Evolutionary conservation across 2,329 filamentous ascomycete species (phyloP), one percentile per base, ranked within the genome.

Genomic region (Ophiocordyceps australis): DNA sequence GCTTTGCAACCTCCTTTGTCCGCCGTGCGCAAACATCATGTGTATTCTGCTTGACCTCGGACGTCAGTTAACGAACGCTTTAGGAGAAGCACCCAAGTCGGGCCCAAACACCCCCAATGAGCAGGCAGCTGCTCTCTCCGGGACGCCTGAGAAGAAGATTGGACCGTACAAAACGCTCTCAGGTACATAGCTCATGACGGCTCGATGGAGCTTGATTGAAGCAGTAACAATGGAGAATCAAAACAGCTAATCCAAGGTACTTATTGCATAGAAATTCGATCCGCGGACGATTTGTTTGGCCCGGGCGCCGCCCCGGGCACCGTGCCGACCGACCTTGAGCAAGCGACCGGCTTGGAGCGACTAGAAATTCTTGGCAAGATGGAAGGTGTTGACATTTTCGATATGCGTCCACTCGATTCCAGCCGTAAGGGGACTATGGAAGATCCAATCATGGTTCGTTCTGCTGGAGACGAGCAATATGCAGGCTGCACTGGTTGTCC

Each of bases 331-430:
- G 89, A 98, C 57, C 57, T 92, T 50, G 83, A 95, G 55, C 89
- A 98, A 57, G 62, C 89, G 32, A 95, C 89, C 42, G 89, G 89
- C 79, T 68, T 95, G 32, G 89, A 98, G 67, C 85, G 89, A 71
- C 71, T 98, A 42, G 89, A 98, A 61, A 89, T 98, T 47, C 67
- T 98, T 52, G 89, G 89, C 59, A 98, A 98, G 74, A 93, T 95
- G 78, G 82, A 95, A 66, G 85, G 89, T 39, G 64, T 94, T 45
- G 89, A 98, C 51, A 65, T 95, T 52, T 98, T 98, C 63, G 85
- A 98, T 62, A 93, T 95, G 89, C 76, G 73, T 57, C 89, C 89
- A 36, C 71, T 98, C 43, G 89, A 95, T 54, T 66, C 86, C 36
- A 89, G 78, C 54, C 75, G 89, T 49, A 70, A 69, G 56, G 86